phyloP scores from a whole-genome alignment of 805 yeast species.

The Zygosaccharomyces rouxii region DNA sequence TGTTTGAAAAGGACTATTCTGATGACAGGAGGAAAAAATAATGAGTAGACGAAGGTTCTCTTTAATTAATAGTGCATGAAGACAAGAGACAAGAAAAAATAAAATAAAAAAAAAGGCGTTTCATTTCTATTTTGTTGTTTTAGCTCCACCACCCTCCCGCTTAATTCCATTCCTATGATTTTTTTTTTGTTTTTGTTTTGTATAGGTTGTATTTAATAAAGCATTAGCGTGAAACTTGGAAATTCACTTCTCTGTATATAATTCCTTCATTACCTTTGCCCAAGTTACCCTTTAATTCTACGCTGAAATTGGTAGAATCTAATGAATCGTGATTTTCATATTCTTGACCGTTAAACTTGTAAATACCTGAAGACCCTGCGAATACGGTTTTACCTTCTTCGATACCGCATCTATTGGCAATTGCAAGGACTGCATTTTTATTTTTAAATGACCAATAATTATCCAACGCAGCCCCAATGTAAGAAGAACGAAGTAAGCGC shows the following conservation, averaged over 20 bases:
- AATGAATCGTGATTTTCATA: conserved; percentile 27
- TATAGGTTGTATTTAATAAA: neutral
- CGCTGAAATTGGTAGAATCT: conserved; percentile 47
- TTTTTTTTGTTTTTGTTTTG: too few species aligned
- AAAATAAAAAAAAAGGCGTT: too few species aligned
- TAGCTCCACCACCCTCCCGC: too few species aligned
- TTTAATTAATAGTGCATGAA: neutral
- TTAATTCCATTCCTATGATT: too few species aligned
- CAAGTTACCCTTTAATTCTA: conserved; percentile 50
- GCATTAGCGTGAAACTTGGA: conserved; percentile 27
- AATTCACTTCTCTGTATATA: conserved; percentile 52
- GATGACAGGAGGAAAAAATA: conserved; percentile 2
- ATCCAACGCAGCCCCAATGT: conserved; percentile 21
- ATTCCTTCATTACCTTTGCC: conserved; percentile 66
- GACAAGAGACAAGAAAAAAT: too few species aligned
- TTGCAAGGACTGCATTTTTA: conserved; percentile 40
- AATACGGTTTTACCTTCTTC: conserved; percentile 53
- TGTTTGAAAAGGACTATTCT: conserved; percentile 3
- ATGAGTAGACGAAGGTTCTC: neutral
- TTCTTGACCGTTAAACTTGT: conserved; percentile 46
- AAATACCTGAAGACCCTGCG: conserved; percentile 64
- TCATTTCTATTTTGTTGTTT: neutral
- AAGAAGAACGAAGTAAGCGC: conserved; percentile 11
- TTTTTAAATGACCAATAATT: conserved; percentile 27
- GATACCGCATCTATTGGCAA: conserved; percentile 74